Evolutionary conservation across 768 basidiomycete species (phyloP).

Genomic region (Suillus discolor): DNA sequence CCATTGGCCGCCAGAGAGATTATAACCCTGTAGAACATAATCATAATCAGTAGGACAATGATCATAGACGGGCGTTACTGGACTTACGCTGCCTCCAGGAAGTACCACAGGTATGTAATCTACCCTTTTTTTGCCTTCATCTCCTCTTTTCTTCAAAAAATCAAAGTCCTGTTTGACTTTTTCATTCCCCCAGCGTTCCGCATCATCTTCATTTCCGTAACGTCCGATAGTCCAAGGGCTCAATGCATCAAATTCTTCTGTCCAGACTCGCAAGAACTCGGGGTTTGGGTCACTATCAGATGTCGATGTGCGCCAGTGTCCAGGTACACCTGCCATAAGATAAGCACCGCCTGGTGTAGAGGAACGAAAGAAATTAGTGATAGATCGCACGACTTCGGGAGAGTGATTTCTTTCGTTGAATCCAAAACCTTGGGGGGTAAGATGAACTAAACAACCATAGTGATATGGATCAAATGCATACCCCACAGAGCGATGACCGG

Average conservation of each 20-base stretch:
- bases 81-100: conserved; percentile 79
- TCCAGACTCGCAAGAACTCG: conserved; percentile 67
- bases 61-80: not conserved
- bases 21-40: conserved; percentile 55
- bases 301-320: conserved; percentile 73
- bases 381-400: conserved; percentile 56
- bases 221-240: conserved; percentile 85
- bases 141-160: conserved; percentile 52
- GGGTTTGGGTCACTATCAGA: conserved; percentile 73
- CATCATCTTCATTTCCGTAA: conserved; percentile 59
- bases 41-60: conserved; percentile 7
- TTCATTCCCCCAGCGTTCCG: conserved; percentile 62
- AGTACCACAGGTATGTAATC: conserved; percentile 86
- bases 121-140: conserved; percentile 51
- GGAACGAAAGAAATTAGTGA: conserved; percentile 60
- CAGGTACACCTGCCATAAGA: conserved; percentile 68
- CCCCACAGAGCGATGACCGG: conserved; percentile 81
- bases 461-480: conserved; percentile 17
- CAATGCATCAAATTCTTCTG: conserved; percentile 78
- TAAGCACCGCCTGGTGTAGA: conserved; percentile 74
- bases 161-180: conserved; percentile 68
- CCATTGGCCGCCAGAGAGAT: conserved; percentile 73
- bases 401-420: conserved; percentile 63
- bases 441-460: conserved; percentile 1
- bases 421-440: conserved; percentile 60